phyloP scores from a whole-genome alignment of 2,329 filamentous ascomycete genomes.

The Aphanocladium album region DNA sequence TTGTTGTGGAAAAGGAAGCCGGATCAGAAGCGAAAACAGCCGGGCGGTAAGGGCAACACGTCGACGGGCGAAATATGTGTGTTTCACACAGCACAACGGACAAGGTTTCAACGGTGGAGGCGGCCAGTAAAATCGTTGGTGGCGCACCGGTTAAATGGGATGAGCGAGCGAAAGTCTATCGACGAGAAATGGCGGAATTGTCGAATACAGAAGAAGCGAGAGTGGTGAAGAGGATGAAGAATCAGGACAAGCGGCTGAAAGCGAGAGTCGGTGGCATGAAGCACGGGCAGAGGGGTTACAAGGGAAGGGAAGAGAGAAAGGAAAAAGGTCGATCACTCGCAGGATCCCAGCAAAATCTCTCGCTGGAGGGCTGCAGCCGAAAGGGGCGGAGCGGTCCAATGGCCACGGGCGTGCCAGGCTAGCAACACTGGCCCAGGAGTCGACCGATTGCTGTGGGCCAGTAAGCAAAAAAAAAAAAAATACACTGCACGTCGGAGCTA shows the following conservation, averaged over 20 bases:
- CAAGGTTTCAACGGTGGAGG: constrained; percentile 12
- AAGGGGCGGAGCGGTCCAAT: constrained; percentile 7
- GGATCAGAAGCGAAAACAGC: neutral
- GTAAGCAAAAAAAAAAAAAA: neutral
- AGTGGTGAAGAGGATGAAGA: neutral
- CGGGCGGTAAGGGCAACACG: neutral
- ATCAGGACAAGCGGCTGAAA: neutral
- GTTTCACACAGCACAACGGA: neutral
- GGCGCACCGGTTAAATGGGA: neutral
- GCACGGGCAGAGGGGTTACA: neutral
- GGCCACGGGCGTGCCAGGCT: neutral
- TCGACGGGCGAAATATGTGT: neutral
- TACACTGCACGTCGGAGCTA: too few relatives aligned
- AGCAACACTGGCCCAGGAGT: neutral
- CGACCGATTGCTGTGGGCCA: neutral
- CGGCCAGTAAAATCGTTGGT: neutral
- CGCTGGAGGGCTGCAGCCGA: neutral
- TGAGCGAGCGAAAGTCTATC: neutral
- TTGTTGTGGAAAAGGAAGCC: neutral
- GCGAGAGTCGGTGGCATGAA: constrained; percentile 4
- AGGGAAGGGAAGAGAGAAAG: neutral
- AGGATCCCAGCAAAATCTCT: constrained; percentile 2
- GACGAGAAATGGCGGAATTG: neutral
- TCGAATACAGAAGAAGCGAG: neutral
- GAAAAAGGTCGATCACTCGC: neutral